These are phyloP conservation scores for Gracilaria caudata DNA, from an alignment of 23 red algal species.

Conservation along the genomic window DNA sequence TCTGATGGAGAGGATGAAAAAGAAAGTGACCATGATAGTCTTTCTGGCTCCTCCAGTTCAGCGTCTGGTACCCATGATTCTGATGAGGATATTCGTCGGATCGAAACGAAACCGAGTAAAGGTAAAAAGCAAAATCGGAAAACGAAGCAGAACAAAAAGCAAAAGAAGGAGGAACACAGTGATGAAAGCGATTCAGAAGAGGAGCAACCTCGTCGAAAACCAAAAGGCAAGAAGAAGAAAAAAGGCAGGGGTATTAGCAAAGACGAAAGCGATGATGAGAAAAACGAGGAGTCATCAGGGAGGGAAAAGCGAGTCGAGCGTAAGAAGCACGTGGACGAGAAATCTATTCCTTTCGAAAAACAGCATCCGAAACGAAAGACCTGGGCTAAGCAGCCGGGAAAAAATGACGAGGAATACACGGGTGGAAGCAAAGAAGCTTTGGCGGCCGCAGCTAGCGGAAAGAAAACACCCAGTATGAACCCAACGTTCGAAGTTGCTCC, in stretches of 20 bases:
- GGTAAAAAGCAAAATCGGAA: conserved; percentile 16
- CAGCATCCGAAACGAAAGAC: conserved; percentile 40
- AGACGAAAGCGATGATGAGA: conserved; percentile 14
- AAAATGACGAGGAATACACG: neutral
- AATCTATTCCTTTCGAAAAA: conserved; percentile 54
- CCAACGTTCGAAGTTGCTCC: conserved; percentile 64
- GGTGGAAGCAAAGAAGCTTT: conserved; percentile 47
- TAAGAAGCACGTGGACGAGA: conserved; percentile 32
- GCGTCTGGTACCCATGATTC: conserved; percentile 22
- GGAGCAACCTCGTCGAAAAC: neutral
- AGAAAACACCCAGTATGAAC: conserved; percentile 72
- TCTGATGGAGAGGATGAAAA: neutral
- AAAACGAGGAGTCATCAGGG: neutral
- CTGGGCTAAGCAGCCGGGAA: neutral
- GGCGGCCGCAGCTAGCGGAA: conserved; percentile 57
- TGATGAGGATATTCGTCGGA: neutral
- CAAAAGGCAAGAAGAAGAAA: conserved; percentile 8
- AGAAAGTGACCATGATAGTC: conserved; percentile 2
- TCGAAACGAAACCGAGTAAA: neutral
- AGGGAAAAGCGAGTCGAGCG: conserved; percentile 15
- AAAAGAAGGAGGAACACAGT: conserved; percentile 2
- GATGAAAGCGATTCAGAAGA: conserved; percentile 17
- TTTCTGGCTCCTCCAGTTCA: neutral
- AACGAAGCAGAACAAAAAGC: neutral
- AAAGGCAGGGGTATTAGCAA: neutral